phyloP scores from a whole-genome alignment of 345 rosid genomes.

The Acer yangbiense region DNA sequence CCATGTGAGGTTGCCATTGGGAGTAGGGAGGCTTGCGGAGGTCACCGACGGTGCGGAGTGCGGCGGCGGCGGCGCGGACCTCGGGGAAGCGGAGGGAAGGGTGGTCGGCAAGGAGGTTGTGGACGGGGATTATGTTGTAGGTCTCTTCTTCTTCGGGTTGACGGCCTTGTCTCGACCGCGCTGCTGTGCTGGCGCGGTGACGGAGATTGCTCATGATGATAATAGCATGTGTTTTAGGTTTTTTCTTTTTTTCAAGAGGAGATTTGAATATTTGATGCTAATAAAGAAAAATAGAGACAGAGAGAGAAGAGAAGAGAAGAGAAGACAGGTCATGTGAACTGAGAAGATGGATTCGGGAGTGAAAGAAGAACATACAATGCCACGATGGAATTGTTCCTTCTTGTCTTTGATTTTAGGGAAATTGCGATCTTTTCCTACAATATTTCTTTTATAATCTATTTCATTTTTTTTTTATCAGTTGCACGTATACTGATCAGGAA shows the following conservation, averaged over 20 bases:
- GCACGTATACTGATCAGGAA: no score
- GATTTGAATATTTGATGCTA: background rate
- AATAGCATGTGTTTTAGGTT: constrained; percentile 10
- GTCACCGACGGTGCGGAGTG: constrained; percentile 78
- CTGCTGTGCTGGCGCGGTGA: constrained; percentile 37
- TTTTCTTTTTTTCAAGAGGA: background rate
- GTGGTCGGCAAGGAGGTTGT: constrained; percentile 94
- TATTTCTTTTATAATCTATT: background rate
- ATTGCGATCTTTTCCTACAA: background rate
- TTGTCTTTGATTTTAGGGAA: background rate
- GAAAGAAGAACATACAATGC: background rate
- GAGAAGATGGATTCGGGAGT: background rate
- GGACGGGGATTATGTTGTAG: constrained; percentile 84
- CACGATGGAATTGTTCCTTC: background rate
- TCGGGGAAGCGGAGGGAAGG: constrained; percentile 90
- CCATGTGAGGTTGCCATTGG: constrained; percentile 79
- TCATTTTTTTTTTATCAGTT: no score
- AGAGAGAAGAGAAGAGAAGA: background rate
- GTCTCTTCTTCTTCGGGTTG: constrained; percentile 38
- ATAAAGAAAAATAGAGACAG: background rate
- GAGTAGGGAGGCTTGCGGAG: constrained; percentile 73
- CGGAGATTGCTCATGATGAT: constrained; percentile 34
- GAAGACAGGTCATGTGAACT: background rate
- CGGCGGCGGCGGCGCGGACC: constrained; percentile 91
- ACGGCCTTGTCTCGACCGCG: constrained; percentile 24